Conservation (phyloP, 1,284 basidiomycete species). For the Apiotrichum akiyoshidainum region DNA sequence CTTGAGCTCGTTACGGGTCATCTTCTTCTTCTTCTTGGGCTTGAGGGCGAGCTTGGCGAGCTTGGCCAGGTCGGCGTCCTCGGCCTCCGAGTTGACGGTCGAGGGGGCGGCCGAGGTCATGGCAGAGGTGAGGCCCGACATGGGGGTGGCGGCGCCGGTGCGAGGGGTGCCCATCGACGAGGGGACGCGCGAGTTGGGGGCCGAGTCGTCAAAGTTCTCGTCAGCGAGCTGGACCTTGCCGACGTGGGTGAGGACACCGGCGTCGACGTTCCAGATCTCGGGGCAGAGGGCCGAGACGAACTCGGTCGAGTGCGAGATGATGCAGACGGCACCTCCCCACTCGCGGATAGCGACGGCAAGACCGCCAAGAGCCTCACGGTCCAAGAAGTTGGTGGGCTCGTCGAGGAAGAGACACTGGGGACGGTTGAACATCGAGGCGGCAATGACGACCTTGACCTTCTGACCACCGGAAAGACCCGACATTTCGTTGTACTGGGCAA, state of each 20-base stretch:
- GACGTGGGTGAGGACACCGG: conserved; percentile 70
- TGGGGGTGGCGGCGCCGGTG: conserved; percentile 43
- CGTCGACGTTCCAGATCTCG: conserved; percentile 57
- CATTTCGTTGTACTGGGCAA: conserved; percentile 95
- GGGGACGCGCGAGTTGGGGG: conserved; percentile 37
- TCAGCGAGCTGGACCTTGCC: conserved; percentile 82
- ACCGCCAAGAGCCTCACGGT: conserved; percentile 62
- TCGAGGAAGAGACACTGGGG: conserved; percentile 58
- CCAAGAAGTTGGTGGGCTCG: conserved; percentile 97
- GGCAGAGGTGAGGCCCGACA: conserved; percentile 30
- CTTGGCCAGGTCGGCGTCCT: conserved; percentile 50
- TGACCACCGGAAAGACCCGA: conserved; percentile 86
- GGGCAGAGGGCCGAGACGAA: conserved; percentile 82
- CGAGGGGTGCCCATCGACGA: conserved; percentile 47
- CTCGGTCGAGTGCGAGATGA: conserved; percentile 92
- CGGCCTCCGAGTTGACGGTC: conserved; percentile 19
- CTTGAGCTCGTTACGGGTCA: conserved; percentile 85
- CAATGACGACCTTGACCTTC: conserved; percentile 96
- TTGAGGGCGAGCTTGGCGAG: conserved; percentile 46
- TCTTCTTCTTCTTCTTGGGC: conserved; percentile 77
- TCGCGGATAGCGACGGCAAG: conserved; percentile 93
- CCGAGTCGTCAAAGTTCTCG: conserved; percentile 61
- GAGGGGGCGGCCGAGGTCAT: conserved; percentile 47
- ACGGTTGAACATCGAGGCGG: conserved; percentile 88
- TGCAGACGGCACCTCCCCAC: conserved; percentile 94